These are phyloP conservation scores for Spergularia azorica DNA, from an alignment of 179 eudicot genomes.

Conservation along the genomic window DNA sequence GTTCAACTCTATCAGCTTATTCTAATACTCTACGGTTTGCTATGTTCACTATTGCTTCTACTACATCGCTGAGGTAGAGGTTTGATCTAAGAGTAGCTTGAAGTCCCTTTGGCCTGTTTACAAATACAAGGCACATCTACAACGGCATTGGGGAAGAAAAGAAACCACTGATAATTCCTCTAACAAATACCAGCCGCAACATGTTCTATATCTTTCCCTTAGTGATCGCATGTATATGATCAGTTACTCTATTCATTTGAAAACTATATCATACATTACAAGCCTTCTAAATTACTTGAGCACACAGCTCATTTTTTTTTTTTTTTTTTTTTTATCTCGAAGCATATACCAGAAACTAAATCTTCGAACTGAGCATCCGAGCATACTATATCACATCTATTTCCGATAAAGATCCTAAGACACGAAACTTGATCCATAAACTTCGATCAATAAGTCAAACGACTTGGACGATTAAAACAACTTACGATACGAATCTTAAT, in stretches of 20 bases:
- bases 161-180: neutral
- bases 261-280: neutral
- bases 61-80: neutral
- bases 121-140: neutral
- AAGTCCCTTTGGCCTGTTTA: neutral
- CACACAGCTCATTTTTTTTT: neutral
- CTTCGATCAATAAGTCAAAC: neutral
- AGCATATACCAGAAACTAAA: neutral
- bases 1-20: neutral
- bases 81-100: neutral
- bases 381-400: neutral
- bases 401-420: neutral
- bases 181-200: neutral
- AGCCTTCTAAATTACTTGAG: neutral
- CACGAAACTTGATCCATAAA: neutral
- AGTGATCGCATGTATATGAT: neutral
- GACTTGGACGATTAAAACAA: neutral
- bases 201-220: neutral
- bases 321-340: neutral
- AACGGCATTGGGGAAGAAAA: neutral
- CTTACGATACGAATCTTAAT: conserved; percentile 5
- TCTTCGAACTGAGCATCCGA: neutral
- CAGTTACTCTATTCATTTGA: neutral
- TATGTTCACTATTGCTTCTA: neutral
- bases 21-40: neutral